Base-by-base conservation (phyloP, 179 eudicot genomes). In the Corrigiola litoralis region DNA sequence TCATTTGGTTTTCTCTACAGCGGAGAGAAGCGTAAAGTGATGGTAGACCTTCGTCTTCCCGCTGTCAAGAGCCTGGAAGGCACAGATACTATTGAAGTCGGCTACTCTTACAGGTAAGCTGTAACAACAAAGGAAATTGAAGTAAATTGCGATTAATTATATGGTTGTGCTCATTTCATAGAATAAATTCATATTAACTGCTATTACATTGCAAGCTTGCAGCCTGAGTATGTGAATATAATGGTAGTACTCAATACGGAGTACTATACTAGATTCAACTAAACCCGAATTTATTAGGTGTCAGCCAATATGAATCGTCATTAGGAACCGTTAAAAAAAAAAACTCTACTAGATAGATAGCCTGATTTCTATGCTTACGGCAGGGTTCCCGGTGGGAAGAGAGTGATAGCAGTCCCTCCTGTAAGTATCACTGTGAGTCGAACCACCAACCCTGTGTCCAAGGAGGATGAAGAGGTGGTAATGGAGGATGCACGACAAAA, bases 91-190 rank as follows among this genome's bases (percentile, higher is more conserved):
- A 50, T 67, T 21, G 65, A 40, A 9, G 61, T 67, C 23, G n/a
- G 46, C 3, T 60, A 50, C 57, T 6, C 71, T 0, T 67, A 57
- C 71, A 57, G 24, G 71, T 57, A 67, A n/a, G n/a, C n/a, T n/a
- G n/a, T n/a, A n/a, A n/a, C n/a, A n/a, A n/a, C n/a, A n/a, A n/a
- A n/a, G n/a, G n/a, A n/a, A n/a, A n/a, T n/a, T n/a, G n/a, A n/a
- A n/a, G n/a, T n/a, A n/a, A n/a, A n/a, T n/a, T n/a, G n/a, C n/a
- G n/a, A n/a, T n/a, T n/a, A n/a, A n/a, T n/a, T 8, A 58, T 63
- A 4, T 14, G 24, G 1, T 18, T 20, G 4, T 13, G 28, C 33
- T 41, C 6, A 20, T 1, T 13, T 24, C 3, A 13, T 58, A 2
- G 1, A 8, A 12, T 48, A 10, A 47, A n/a, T n/a, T n/a, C n/a